Base-by-base conservation (phyloP, 2,329 filamentous ascomycete genomes). In the Fusarium oligoseptatum region DNA sequence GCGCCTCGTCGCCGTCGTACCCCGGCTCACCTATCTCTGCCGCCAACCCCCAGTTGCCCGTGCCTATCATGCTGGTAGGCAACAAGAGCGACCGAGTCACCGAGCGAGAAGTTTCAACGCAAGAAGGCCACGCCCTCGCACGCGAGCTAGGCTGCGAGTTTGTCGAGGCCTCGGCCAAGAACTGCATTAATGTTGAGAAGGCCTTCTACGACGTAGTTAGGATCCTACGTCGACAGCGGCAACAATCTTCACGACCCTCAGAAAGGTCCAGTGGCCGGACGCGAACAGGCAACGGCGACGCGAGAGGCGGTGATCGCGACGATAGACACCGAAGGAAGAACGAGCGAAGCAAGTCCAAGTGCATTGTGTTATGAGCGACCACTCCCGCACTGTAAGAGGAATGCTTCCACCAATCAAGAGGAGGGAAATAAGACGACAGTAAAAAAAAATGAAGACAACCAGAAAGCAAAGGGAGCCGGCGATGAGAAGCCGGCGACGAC, bases 1-100 rank as follows among this genome's bases (percentile, higher is more conserved):
- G 92, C 77, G 89, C 92, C 58, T 91, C 92, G 52, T 95, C 93
- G 27, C 92, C 93, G 9, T 93, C 92, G 32, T 95, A 94, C 78
- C 92, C 92, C 9, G 93, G 93, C 71, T 95, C 93, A 27, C 93
- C 93, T 60, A 88, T 94, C 78, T 85, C 92, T 81, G 78, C 90
- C 78, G 84, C 86, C 81, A 84, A 83, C 82, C 85, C 90, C 29
- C 90, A 90, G 73, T 88, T 91, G 73, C 93, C 93, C 22, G 95
- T 97, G 17, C 97, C 97, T 56, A 94, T 99, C 80, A 98, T 99
- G 97, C 89, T 99, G 34, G 97, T 99, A 39, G 97, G 97, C 76
- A 98, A 99, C 88, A 99, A 99, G 87, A 97, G 95, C 85, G 97
- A 99, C 85, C 91, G 97, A 79, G 95, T 97, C 56, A 97, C 96